Percentiles rank a stretch among this genome's conserved stretches.
These are phyloP conservation scores for Cryptococcus deneoformans DNA, from an alignment of 1,284 basidiomycete genomes.

Conservation along the genomic window DNA sequence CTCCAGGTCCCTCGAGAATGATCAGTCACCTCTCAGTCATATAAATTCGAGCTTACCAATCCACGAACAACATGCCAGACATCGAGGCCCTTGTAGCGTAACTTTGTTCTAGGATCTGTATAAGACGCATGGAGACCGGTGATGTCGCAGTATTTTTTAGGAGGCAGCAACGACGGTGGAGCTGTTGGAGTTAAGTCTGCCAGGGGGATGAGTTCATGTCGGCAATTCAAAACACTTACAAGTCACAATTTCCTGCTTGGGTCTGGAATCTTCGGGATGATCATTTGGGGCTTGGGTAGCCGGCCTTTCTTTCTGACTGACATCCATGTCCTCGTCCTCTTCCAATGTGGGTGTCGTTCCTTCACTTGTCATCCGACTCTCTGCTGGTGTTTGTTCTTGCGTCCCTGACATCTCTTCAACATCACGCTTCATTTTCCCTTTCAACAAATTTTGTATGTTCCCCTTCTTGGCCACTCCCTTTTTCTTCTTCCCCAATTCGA, in stretches of 20 bases:
- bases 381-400: constrained; percentile 2
- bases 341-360: constrained; percentile 25
- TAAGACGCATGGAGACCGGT: constrained; percentile 52
- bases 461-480: constrained; percentile 24
- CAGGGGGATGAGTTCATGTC: not conserved
- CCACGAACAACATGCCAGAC: constrained; percentile 48
- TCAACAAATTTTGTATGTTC: constrained; percentile 16
- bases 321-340: constrained; percentile 20
- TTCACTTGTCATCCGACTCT: constrained; percentile 16
- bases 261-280: constrained; percentile 2
- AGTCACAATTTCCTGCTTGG: constrained; percentile 43
- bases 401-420: constrained; percentile 11
- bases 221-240: constrained; percentile 31
- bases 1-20: constrained; percentile 40
- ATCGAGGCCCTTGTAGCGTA: constrained; percentile 50
- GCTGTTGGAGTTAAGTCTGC: constrained; percentile 48
- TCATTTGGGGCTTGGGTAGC: not conserved
- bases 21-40: constrained; percentile 1
- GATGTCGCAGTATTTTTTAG: constrained; percentile 55
- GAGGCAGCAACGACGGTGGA: constrained; percentile 47
- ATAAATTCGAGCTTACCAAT: constrained; percentile 33
- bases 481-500: constrained; percentile 44
- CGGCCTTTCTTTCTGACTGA: not conserved
- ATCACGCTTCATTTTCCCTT: constrained; percentile 14
- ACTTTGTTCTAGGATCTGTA: constrained; percentile 49